Base-by-base conservation (phyloP, 192 early-diverging fungal genomes). In the Funneliformis geosporum region DNA sequence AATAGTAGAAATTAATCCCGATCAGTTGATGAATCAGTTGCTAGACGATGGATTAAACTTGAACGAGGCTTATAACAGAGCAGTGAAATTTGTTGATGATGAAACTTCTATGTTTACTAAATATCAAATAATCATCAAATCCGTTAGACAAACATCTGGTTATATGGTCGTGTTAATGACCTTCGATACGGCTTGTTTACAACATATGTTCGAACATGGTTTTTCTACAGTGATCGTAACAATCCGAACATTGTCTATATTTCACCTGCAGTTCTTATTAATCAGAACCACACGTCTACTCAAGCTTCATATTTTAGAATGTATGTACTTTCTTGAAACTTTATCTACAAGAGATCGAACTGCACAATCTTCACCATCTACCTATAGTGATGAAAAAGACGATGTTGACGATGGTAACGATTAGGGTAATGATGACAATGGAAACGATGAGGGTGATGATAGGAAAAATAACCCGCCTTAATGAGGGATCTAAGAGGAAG, bases 191-290 rank as follows among this genome's bases (percentile, higher is more conserved):
- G 2, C 33, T n/a, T 33, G 33, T 2, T 33, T 33, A 33, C 33
- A 2, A 33, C 33, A 2, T 33, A 33, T 33, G 33, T 33, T 33
- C 33, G 33, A 33, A 33, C 33, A 33, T 33, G 33, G 33, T 33
- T 33, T 33, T 68, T 28, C 27, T 80, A 33, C 60, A 61, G 82
- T 61, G 28, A 39, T 12, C 18, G 0, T 60, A n/a, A 67, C 47
- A 27, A 74, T 28, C 39, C 23, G 18, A 39, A 65, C 59, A 73
- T 74, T 47, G 23, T 80, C 44, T 23, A 40, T 23, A 76, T 80
- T 27, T 83, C 82, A 1, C 82, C 79, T 14, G 68, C 74, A 21
- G 72, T 83, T 40, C 18, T n/a, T 40, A 44, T 55, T 68, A 25
- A 66, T 47, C n/a, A 73, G 71, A 23, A 18, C 4, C 71, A 73